Evolutionary conservation across 225 moss, liverwort and hornwort genomes (phyloP), one percentile per base, ranked within the genome.

Genomic region (Climacium dendroides): DNA sequence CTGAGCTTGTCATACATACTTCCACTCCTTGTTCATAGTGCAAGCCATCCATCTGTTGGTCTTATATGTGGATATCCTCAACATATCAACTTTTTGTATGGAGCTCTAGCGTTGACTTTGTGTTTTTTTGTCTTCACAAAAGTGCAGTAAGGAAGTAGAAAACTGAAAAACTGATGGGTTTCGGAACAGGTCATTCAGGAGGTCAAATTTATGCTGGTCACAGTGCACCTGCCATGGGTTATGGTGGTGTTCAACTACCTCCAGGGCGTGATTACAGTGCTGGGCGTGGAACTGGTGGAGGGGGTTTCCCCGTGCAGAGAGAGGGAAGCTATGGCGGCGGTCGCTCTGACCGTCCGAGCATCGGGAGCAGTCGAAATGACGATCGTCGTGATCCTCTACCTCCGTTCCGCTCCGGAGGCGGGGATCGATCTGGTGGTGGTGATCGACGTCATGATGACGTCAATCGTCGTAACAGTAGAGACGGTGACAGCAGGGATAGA

Each of bases 181-280:
- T 39, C 50, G 85, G 64, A 81, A 88, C 72, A 76, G 75, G 41
- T 91, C 82, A 41, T 63, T 82, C 85, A 82, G 89, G 93, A 92
- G 97, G 93, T 28, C 96, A 97, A 93, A 92, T 97, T 71, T 97
- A 94, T 89, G 91, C 89, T 69, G 89, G 95, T 64, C 97, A 95
- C 57, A 92, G 81, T 89, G 92, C 95, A 84, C 97, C 97, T 89
- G 91, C 93, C 26, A 93, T 97, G 89, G 96, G 97, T 52, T 97
- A 96, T 87, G 97, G 97, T 86, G 97, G 97, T 85, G 96, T 97
- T 28, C 97, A 97, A 89, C 86, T 97, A 81, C 97, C 97, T 26
- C 96, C 97, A 71, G 97, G 97, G 80, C 94, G 97, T 93, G 97
- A 97, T 84, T 97, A 97, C 86, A 96, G 97, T 90, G 97, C 95